Evolutionary conservation across 805 yeast species (phyloP).

Genomic region (Barnettozyma populi): DNA sequence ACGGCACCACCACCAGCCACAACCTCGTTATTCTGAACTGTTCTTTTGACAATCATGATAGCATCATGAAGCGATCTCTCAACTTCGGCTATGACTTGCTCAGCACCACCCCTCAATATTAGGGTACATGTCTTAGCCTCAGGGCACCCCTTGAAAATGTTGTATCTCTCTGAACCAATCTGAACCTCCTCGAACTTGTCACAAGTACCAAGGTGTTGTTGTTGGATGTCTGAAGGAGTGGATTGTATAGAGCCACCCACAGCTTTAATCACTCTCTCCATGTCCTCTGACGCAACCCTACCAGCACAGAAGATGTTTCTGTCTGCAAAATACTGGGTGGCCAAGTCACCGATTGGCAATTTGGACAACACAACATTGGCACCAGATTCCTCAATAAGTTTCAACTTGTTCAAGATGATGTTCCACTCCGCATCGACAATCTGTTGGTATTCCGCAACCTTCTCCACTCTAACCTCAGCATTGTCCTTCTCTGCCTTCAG

Average conservation of each 20-base stretch:
- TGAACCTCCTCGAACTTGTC: slow-evolving; percentile 85
- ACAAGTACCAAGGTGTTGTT: slow-evolving; percentile 80
- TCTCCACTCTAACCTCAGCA: slow-evolving; percentile 95
- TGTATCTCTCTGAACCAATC: slow-evolving; percentile 93
- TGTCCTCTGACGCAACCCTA: slow-evolving; percentile 80
- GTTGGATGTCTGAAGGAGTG: slow-evolving; percentile 62
- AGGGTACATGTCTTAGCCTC: slow-evolving; percentile 90
- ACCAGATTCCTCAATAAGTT: slow-evolving; percentile 76
- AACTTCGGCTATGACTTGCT: slow-evolving; percentile 95
- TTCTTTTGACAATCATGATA: slow-evolving; percentile 95
- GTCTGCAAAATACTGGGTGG: slow-evolving; percentile 98
- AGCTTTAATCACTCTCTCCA: slow-evolving; percentile 88
- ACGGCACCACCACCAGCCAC: slow-evolving; percentile 99
- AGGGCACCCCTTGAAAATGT: slow-evolving; percentile 89
- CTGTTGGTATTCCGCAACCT: slow-evolving; percentile 89
- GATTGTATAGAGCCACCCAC: slow-evolving; percentile 90
- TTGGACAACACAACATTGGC: slow-evolving; percentile 91
- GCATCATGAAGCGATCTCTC: slow-evolving; percentile 98
- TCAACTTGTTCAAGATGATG: slow-evolving; percentile 80
- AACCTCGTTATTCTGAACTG: slow-evolving; percentile 76
- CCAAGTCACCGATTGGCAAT: slow-evolving; percentile 95
- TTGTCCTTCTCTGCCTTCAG: slow-evolving; percentile 97
- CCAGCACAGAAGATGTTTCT: slow-evolving; percentile 97
- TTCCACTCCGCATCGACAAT: slow-evolving; percentile 99
- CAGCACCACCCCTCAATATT: slow-evolving; percentile 94